Base-by-base conservation (phyloP, 2,329 filamentous ascomycete species). In the Didymella glomerata region DNA sequence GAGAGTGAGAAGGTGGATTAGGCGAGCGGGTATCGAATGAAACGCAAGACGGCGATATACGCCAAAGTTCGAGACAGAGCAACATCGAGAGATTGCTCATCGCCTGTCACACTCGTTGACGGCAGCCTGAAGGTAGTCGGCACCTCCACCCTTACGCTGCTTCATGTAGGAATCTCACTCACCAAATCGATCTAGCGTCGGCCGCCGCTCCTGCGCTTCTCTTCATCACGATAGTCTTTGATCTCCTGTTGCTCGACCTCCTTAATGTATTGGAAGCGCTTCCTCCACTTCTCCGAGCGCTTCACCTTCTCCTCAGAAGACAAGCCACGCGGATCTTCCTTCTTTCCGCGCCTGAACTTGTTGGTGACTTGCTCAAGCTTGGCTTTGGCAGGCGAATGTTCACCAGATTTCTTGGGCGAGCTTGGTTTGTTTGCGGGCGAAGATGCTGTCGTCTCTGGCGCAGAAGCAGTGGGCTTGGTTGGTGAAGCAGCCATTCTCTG, bases 281-380 rank as follows among this genome's bases (percentile, higher is more conserved):
- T 65, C 48, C 68, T 71, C 77, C 77, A 79, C 55, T 75, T 73
- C 58, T 76, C 65, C 2, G 71, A 68, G 41, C 74, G 76, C 48
- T 64, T 67, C 46, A 62, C 65, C 68, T 76, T 78, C 7, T 78
- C 74, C 16, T 76, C 76, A 2, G 70, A 70, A n/a, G 73, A 76
- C 68, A 76, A 71, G 53, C 60, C 68, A 14, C 71, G 69, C 32
- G 68, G 59, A n/a, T 77, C 74, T n/a, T 76, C 70, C 54, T 74
- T 72, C 67, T 72, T 76, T 49, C 70, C 74, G 30, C 78, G 78
- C 38, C 67, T 61, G 55, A 81, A 78, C 62, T 78, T 81, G 70
- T 78, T 80, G 28, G 79, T 80, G 32, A 82, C 76, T 41, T 78
- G 75, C 68, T 81, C 80, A 47, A 82, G 78, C 70, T 78, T 80